Percentiles rank a stretch among this genome's conserved stretches.
These are phyloP conservation scores for Fusarium lateritium DNA, from an alignment of 2,329 filamentous ascomycete genomes.

Conservation along the genomic window DNA sequence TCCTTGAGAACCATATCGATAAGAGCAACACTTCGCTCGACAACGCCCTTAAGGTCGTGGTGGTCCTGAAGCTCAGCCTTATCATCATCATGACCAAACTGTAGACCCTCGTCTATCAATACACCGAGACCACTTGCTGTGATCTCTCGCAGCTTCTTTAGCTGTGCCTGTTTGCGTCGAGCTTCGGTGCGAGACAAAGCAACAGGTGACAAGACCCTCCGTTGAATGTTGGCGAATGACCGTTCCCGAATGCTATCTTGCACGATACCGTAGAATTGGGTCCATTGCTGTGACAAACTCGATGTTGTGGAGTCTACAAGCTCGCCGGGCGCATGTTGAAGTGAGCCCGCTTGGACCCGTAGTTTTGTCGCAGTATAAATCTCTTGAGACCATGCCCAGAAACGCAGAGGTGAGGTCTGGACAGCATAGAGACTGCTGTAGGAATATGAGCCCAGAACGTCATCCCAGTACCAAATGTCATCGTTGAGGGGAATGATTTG, in stretches of 20 bases:
- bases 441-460: conserved; percentile 82
- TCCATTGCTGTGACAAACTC: conserved; percentile 69
- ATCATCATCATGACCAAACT: conserved; percentile 74
- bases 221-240: conserved; percentile 79
- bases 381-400: conserved; percentile 80
- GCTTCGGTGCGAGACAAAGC: conserved; percentile 82
- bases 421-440: conserved; percentile 87
- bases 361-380: conserved; percentile 75
- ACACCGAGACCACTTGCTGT: conserved; percentile 90
- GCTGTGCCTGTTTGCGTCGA: conserved; percentile 77
- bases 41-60: conserved; percentile 75
- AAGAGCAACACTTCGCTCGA: conserved; percentile 84
- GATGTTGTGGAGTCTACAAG: conserved; percentile 55
- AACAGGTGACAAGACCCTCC: conserved; percentile 82
- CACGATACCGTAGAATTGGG: conserved; percentile 85
- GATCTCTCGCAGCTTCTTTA: conserved; percentile 82
- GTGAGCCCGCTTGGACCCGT: conserved; percentile 58
- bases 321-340: conserved; percentile 50
- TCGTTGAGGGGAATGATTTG: conserved; percentile 87
- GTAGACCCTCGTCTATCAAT: conserved; percentile 87
- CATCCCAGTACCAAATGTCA: conserved; percentile 97
- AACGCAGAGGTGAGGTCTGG: conserved; percentile 83
- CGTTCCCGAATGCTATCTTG: conserved; percentile 81
- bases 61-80: conserved; percentile 66
- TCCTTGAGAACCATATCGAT: conserved; percentile 89